phyloP scores from a whole-genome alignment of 345 rosid species.

The Pugionium dolabratum region DNA sequence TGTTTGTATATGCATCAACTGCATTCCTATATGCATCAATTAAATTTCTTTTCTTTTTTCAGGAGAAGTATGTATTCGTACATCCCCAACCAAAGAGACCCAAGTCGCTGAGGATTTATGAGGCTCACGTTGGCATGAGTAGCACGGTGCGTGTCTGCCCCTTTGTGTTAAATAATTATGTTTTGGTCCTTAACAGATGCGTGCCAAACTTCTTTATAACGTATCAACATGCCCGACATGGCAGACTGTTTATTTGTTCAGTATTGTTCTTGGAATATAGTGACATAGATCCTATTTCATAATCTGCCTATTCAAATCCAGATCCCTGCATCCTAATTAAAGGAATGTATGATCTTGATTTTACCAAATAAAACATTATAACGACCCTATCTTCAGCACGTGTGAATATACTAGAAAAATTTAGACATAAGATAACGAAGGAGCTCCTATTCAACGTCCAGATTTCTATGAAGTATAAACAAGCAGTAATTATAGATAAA shows the following conservation, averaged over 20 bases:
- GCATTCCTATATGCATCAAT: no score
- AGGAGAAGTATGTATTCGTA: conserved; percentile 82
- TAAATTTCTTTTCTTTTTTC: conserved; percentile 1
- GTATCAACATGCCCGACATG: conserved; percentile 18
- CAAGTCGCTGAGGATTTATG: conserved; percentile 86
- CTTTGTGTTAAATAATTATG: conserved; percentile 1
- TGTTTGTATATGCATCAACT: no score
- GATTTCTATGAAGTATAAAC: not conserved
- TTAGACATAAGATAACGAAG: no score
- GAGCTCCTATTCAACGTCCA: not conserved
- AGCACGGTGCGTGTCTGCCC: conserved; percentile 60
- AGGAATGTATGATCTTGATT: no score
- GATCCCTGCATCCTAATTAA: no score
- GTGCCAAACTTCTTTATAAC: conserved; percentile 11
- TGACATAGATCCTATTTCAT: not conserved
- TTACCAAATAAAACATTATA: no score
- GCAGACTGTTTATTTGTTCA: conserved; percentile 19
- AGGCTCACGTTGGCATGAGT: conserved; percentile 98
- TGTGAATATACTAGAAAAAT: no score
- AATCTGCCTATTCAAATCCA: no score
- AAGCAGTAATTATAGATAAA: not conserved
- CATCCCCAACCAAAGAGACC: conserved; percentile 92
- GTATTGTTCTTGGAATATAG: conserved; percentile 3
- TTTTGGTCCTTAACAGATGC: conserved; percentile 3
- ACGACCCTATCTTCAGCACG: no score